Evolutionary conservation across 2,329 filamentous ascomycete species (phyloP).

Genomic region (Paecilomyces dactylethromorphus): DNA sequence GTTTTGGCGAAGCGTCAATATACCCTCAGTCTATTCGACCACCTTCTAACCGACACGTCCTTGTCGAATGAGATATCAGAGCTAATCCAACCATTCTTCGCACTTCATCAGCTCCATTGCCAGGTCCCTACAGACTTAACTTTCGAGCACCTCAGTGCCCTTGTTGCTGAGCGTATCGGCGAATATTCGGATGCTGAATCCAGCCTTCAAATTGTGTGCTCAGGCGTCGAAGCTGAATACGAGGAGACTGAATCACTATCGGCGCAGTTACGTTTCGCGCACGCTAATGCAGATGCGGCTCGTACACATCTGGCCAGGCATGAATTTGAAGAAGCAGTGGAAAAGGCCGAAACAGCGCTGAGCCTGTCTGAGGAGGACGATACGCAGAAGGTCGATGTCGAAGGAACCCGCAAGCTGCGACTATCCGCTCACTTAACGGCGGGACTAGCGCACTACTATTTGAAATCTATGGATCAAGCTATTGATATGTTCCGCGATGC

Average conservation of each 20-base stretch:
- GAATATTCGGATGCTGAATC: conserved; percentile 59
- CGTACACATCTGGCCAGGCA: conserved; percentile 69
- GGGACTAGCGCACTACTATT: conserved; percentile 74
- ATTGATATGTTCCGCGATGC: conserved; percentile 75
- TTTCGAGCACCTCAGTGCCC: conserved; percentile 68
- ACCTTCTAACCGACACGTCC: conserved; percentile 56
- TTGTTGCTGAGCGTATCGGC: conserved; percentile 75
- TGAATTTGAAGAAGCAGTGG: conserved; percentile 61
- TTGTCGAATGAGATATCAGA: conserved; percentile 48
- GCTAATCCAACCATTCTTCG: conserved; percentile 82
- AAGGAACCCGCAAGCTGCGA: conserved; percentile 62
- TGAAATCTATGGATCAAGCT: conserved; percentile 58
- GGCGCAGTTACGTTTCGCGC: conserved; percentile 68
- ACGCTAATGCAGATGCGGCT: conserved; percentile 80
- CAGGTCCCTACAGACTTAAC: conserved; percentile 65
- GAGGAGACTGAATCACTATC: conserved; percentile 72
- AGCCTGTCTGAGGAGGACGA: conserved; percentile 69
- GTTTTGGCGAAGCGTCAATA: conserved; percentile 71
- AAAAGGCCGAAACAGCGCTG: conserved; percentile 74
- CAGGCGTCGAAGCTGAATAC: conserved; percentile 69
- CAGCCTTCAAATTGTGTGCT: conserved; percentile 61
- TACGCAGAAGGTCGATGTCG: conserved; percentile 54
- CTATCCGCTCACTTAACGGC: conserved; percentile 81
- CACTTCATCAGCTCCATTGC: conserved; percentile 70
- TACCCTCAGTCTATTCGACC: conserved; percentile 73